phyloP scores from a whole-genome alignment of 345 rosid species.

The Firmiana major region DNA sequence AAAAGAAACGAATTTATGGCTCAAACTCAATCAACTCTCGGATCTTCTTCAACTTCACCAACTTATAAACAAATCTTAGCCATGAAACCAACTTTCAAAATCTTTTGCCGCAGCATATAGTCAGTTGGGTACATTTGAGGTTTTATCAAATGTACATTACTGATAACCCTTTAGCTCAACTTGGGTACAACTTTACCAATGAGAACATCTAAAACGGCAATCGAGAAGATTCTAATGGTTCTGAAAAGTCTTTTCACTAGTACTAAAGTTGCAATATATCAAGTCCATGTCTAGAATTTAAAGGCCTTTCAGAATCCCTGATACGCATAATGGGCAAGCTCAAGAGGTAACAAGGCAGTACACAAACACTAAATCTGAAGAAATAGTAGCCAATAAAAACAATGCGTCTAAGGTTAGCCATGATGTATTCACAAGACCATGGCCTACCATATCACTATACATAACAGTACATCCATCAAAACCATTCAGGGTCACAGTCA shows the following conservation, averaged over 20 bases:
- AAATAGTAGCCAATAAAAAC: constrained; percentile 16
- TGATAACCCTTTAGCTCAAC: not conserved
- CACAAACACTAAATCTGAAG: constrained; percentile 15
- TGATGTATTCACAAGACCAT: too few species aligned
- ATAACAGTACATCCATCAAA: not conserved
- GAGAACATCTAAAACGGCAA: not conserved
- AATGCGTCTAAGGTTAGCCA: not conserved
- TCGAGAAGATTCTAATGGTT: constrained; percentile 4
- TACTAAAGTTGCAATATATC: constrained; percentile 11
- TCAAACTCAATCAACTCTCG: not conserved
- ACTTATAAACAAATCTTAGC: not conserved
- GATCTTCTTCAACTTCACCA: not conserved
- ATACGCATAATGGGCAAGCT: constrained; percentile 4
- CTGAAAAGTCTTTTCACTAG: not conserved
- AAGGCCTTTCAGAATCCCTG: not conserved
- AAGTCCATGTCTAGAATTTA: not conserved
- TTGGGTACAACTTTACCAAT: not conserved
- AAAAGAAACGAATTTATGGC: not conserved
- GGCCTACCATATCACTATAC: constrained; percentile 18
- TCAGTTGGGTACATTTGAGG: not conserved
- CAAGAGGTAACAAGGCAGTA: constrained; percentile 14
- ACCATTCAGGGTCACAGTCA: not conserved
- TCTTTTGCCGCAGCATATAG: not conserved
- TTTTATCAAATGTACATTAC: not conserved
- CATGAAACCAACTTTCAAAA: not conserved